These are phyloP conservation scores for Xylariaceae sp. DNA, from an alignment of 2,329 filamentous ascomycete genomes.

Conservation along the genomic window DNA sequence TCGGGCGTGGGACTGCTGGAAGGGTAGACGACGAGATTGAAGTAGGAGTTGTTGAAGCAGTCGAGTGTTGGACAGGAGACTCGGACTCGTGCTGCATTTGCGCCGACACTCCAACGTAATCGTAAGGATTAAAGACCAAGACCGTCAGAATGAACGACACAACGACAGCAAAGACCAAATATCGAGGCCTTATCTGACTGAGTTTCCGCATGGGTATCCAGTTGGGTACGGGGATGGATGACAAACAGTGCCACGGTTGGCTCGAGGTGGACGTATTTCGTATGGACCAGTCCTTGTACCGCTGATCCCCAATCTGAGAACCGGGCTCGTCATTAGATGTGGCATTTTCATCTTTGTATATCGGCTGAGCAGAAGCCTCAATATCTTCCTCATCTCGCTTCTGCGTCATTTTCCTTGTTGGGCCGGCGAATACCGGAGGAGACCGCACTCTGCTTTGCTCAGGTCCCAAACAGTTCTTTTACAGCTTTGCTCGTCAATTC, in stretches of 20 bases:
- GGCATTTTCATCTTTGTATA: slow-evolving; percentile 17
- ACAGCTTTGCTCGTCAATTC: too few relatives aligned
- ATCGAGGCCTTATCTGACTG: slow-evolving; percentile 23
- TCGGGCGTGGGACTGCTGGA: background rate
- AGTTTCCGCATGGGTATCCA: slow-evolving; percentile 24
- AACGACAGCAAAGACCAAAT: slow-evolving; percentile 20
- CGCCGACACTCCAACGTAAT: slow-evolving; percentile 9
- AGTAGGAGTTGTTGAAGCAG: background rate
- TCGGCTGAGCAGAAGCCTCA: slow-evolving; percentile 23
- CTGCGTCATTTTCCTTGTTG: slow-evolving; percentile 11
- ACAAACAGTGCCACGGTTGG: slow-evolving; percentile 22
- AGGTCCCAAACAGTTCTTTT: too few relatives aligned
- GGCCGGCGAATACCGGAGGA: too few relatives aligned
- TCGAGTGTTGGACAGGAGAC: slow-evolving; percentile 1
- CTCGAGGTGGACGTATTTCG: background rate
- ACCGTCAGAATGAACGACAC: slow-evolving; percentile 23
- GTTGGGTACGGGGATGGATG: slow-evolving; percentile 19
- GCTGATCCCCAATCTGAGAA: too few relatives aligned
- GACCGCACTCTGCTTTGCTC: too few relatives aligned
- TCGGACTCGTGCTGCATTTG: slow-evolving; percentile 16
- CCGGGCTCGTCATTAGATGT: too few relatives aligned
- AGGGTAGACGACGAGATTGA: background rate
- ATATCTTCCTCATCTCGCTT: slow-evolving; percentile 23
- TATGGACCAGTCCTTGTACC: too few relatives aligned
- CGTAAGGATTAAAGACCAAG: slow-evolving; percentile 26